phyloP scores from a whole-genome alignment of 129 eudicot genomes.

The Kitagawia praeruptora region DNA sequence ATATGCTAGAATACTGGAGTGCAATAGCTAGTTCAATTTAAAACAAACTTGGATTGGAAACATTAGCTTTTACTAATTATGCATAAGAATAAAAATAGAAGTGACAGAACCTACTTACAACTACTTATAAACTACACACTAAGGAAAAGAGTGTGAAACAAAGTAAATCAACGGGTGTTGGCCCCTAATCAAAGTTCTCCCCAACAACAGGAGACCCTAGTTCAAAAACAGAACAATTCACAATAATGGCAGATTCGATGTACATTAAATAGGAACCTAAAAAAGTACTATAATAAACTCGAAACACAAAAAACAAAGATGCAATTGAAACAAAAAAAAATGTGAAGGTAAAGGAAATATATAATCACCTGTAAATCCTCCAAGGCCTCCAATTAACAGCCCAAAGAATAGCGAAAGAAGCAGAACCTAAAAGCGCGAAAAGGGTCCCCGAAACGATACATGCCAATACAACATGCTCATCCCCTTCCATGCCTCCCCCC shows the following conservation, averaged over 20 bases:
- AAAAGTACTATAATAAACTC: not conserved
- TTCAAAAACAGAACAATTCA: not conserved
- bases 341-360: not conserved
- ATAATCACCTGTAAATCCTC: slow-evolving; percentile 79
- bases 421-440: slow-evolving; percentile 63
- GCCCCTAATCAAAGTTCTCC: not conserved
- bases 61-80: too few relatives aligned
- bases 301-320: not conserved
- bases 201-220: not conserved
- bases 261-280: not conserved
- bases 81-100: too few relatives aligned
- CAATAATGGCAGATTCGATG: not conserved
- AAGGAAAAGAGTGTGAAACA: not conserved
- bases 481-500: slow-evolving; percentile 52
- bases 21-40: not conserved
- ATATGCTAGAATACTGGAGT: not conserved
- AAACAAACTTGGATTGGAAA: not conserved
- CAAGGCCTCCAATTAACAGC: slow-evolving; percentile 99
- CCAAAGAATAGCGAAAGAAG: slow-evolving; percentile 89
- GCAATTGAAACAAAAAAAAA: not conserved
- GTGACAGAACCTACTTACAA: not conserved
- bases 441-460: slow-evolving; percentile 70
- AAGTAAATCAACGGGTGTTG: too few relatives aligned
- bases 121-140: not conserved
- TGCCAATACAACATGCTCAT: slow-evolving; percentile 58